phyloP scores from a whole-genome alignment of 83 land plant genomes.

The Isoetes engelmannii region DNA sequence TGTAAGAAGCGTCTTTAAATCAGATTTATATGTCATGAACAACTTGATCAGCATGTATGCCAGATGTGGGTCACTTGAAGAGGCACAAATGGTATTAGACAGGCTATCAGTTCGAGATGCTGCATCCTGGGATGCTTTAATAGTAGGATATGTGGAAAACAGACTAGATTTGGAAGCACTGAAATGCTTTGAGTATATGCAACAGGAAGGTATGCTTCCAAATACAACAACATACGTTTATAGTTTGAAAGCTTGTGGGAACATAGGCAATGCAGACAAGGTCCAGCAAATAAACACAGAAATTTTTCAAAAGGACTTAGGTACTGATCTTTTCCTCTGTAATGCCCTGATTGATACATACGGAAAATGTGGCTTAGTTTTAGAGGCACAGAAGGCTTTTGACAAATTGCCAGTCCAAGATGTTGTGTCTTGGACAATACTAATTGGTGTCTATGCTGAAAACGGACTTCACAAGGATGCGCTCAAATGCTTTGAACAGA shows the following conservation, averaged over 20 bases:
- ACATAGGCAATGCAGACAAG: not conserved
- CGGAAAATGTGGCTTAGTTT: too few species aligned
- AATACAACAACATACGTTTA: not conserved
- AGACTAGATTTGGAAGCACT: constrained; percentile 2
- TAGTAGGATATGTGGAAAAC: constrained; percentile 5
- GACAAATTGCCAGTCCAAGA: too few species aligned
- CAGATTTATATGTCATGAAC: constrained; percentile 3
- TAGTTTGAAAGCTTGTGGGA: too few species aligned
- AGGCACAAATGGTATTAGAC: not conserved
- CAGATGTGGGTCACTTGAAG: not conserved
- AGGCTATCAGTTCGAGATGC: constrained; percentile 4
- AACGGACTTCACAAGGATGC: constrained; percentile 1
- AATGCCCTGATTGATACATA: too few species aligned
- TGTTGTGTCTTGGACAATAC: too few species aligned
- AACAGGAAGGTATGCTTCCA: not conserved
- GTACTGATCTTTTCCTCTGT: too few species aligned
- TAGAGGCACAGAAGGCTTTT: too few species aligned
- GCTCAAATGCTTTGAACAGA: constrained; percentile 1
- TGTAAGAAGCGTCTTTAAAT: not conserved
- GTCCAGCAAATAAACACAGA: not conserved
- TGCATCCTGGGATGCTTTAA: constrained; percentile 1
- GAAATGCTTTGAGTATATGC: constrained; percentile 6
- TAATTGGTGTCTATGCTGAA: not conserved
- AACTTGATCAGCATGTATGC: not conserved
- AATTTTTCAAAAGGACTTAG: not conserved